Conservation (phyloP, 768 basidiomycete species). For the Melanogaster broomeanus region DNA sequence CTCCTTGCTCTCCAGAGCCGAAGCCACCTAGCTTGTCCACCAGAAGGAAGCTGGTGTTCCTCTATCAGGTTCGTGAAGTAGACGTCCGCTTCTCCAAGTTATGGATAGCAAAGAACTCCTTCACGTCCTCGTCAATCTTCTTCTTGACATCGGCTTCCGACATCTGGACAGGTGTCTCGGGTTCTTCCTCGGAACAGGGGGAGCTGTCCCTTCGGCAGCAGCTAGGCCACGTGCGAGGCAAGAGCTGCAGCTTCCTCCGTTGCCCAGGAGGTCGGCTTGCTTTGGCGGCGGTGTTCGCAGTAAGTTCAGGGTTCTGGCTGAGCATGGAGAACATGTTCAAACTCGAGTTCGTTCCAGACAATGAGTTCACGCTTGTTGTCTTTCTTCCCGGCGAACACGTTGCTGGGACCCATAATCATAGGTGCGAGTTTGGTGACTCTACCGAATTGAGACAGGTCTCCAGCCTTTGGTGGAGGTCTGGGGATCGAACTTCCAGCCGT, state of each 20-base stretch:
- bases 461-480: constrained; percentile 73
- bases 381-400: constrained; percentile 80
- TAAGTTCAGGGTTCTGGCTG: constrained; percentile 58
- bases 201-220: constrained; percentile 45
- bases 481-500: constrained; percentile 54
- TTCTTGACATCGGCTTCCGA: constrained; percentile 65
- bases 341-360: constrained; percentile 78
- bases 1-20: constrained; percentile 81
- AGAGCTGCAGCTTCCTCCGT: constrained; percentile 71
- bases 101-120: constrained; percentile 86
- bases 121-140: constrained; percentile 79
- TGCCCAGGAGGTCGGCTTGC: constrained; percentile 51
- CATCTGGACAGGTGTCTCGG: constrained; percentile 51
- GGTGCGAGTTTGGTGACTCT: constrained; percentile 75
- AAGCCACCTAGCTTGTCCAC: constrained; percentile 74
- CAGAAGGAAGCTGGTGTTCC: constrained; percentile 60
- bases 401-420: constrained; percentile 81
- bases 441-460: constrained; percentile 85
- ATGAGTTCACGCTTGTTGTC: constrained; percentile 65
- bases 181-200: constrained; percentile 52
- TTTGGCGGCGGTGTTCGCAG: constrained; percentile 53
- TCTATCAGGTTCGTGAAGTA: constrained; percentile 79
- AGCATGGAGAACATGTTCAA: constrained; percentile 91
- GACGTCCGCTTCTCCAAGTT: constrained; percentile 85
- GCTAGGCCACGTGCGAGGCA: constrained; percentile 75